Percentiles rank a stretch among this genome's conserved stretches.
Conservation (phyloP, 1,284 basidiomycete genomes). For the Boletellus deceptivus region DNA sequence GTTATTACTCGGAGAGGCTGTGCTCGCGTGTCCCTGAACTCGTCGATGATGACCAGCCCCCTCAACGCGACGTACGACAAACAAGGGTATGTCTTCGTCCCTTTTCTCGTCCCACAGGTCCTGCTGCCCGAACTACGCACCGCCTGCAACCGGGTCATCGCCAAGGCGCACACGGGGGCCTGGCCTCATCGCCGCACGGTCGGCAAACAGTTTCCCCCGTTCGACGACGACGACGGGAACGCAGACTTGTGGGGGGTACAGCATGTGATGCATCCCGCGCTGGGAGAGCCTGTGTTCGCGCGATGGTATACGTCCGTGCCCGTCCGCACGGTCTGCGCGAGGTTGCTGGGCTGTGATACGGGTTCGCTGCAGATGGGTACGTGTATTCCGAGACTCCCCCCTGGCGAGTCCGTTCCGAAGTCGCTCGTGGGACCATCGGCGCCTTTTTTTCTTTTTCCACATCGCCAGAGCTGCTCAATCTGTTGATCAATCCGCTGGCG, state of each 20-base stretch:
- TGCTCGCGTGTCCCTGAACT: too few species aligned
- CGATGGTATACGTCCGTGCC: slow-evolving; percentile 66
- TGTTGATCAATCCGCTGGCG: slow-evolving; percentile 68
- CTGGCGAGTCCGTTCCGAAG: too few species aligned
- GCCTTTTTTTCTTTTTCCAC: too few species aligned
- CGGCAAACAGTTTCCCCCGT: slow-evolving; percentile 83
- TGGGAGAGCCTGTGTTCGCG: slow-evolving; percentile 58
- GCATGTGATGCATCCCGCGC: slow-evolving; percentile 75
- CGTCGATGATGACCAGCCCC: slow-evolving; percentile 16
- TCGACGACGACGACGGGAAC: slow-evolving; percentile 45
- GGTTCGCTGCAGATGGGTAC: slow-evolving; percentile 67
- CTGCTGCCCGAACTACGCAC: slow-evolving; percentile 44
- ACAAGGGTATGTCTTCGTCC: slow-evolving; percentile 75
- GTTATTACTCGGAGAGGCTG: too few species aligned
- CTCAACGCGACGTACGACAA: slow-evolving; percentile 47
- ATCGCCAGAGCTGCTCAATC: slow-evolving; percentile 71
- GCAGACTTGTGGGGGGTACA: slow-evolving; percentile 81
- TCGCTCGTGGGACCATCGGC: too few species aligned
- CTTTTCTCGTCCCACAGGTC: slow-evolving; percentile 50
- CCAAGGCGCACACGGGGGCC: slow-evolving; percentile 55
- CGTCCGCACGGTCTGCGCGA: slow-evolving; percentile 48
- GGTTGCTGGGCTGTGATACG: slow-evolving; percentile 56
- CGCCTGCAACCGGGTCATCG: slow-evolving; percentile 54
- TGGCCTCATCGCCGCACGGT: slow-evolving; percentile 76
- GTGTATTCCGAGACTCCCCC: slow-evolving; percentile 28